phyloP scores from a whole-genome alignment of 768 basidiomycete species.

The Suillus variegatus region DNA sequence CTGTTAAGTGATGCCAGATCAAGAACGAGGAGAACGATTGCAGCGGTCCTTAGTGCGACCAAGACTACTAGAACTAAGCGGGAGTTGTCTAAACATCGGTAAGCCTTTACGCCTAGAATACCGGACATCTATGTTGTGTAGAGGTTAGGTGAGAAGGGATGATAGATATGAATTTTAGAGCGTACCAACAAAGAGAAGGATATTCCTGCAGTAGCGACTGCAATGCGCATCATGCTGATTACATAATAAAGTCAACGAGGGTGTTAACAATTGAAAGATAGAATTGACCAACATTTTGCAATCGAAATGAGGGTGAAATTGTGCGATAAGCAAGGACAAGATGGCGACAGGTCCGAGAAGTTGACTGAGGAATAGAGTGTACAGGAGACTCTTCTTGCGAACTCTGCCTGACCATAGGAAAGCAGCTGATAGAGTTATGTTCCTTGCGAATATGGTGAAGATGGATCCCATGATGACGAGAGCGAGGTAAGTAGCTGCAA shows the following conservation, averaged over 20 bases:
- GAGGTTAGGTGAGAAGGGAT: not conserved
- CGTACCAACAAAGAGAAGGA: constrained; percentile 45
- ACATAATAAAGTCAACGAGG: not conserved
- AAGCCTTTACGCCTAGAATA: constrained; percentile 66
- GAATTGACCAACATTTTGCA: constrained; percentile 48
- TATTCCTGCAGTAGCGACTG: constrained; percentile 36
- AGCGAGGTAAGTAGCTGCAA: constrained; percentile 40
- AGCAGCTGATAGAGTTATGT: constrained; percentile 48
- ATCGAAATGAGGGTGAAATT: constrained; percentile 40
- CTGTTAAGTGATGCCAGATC: constrained; percentile 42
- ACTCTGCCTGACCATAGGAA: constrained; percentile 57
- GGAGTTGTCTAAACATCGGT: constrained; percentile 63
- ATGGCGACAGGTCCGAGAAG: constrained; percentile 48
- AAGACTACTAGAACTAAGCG: constrained; percentile 50
- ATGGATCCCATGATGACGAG: constrained; percentile 52
- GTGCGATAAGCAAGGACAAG: constrained; percentile 46
- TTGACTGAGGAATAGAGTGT: constrained; percentile 56
- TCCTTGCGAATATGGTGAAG: constrained; percentile 52
- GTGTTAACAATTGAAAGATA: not conserved
- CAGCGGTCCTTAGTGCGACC: constrained; percentile 42
- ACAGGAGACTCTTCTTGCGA: constrained; percentile 61
- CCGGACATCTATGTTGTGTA: constrained; percentile 50
- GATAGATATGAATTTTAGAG: not conserved
- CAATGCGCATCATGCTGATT: constrained; percentile 38
- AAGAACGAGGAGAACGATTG: constrained; percentile 41